Evolutionary conservation across 805 yeast genomes (phyloP).

Genomic region (Myxozyma neotropica): DNA sequence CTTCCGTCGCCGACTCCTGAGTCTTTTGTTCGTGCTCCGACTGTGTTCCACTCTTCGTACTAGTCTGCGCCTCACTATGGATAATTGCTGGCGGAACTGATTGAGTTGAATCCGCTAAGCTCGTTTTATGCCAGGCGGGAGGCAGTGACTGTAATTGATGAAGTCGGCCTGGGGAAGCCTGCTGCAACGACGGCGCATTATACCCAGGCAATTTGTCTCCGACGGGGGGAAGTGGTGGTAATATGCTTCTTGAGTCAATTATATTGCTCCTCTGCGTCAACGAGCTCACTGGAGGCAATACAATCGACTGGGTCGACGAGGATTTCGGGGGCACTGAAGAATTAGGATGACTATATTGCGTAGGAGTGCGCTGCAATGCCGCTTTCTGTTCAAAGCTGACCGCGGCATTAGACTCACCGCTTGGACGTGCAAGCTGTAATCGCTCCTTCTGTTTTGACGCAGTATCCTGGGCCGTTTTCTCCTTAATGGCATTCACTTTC

Average conservation of each 20-base stretch:
- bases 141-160: background rate
- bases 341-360: no score
- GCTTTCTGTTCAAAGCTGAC: no score
- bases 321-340: background rate
- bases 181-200: no score
- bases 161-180: background rate
- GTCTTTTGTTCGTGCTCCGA: background rate
- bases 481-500: constrained; percentile 1
- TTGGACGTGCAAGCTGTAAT: no score
- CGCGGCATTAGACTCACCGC: no score
- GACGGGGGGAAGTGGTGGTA: background rate
- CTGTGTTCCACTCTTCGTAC: no score
- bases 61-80: no score
- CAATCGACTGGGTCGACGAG: background rate
- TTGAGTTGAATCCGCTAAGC: no score
- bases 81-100: no score
- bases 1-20: background rate
- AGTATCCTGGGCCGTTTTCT: background rate
- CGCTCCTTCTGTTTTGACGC: no score
- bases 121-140: background rate
- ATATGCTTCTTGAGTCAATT: background rate
- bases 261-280: background rate
- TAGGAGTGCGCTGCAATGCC: no score
- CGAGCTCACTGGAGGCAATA: background rate
- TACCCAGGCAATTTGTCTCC: background rate